Base-by-base conservation (phyloP, 345 rosid species). In the Lepidium aucheri region DNA sequence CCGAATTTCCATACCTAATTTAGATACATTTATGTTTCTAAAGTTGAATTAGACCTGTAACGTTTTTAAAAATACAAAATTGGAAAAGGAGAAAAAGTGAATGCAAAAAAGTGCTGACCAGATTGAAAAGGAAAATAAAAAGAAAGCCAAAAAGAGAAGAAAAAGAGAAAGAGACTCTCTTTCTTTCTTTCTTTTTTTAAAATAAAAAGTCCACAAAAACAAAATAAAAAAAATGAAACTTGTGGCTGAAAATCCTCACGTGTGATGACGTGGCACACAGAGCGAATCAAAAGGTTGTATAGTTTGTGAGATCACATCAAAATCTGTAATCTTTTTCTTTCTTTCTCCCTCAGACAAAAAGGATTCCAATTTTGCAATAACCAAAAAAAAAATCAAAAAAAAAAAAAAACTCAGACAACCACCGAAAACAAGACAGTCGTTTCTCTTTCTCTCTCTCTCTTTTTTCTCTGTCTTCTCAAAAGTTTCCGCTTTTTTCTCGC, bases 161-260 rank as follows among this genome's bases (percentile, higher is more conserved):
- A 55, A 72, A 72, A 39, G 39, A 46, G 30, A 43, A 60, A 16
- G 17, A 50, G 13, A 12, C 24, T 14, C 4, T 12, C 18, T 14
- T 59, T 73, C 59, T 53, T 2, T 0, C n/a, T n/a, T n/a, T n/a
- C n/a, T n/a, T n/a, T n/a, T n/a, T n/a, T n/a, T n/a, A n/a, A n/a
- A 0, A 60, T 50, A 76, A 70, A 78, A 67, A 80, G 82, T 82
- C 93, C 85, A 86, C 84, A 82, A 80, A 79, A 42, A 38, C 14
- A 44, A 45, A 4, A 28, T 32, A 2, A 36, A 39, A 39, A 7
- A 8, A 42, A 30, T 74, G 50, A 46, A 77, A 62, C 77, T 79
- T 83, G 90, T 86, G 98, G 98, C 89, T 85, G 74, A 82, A 68
- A 84, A 83, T 77, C 26, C 26, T 64, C 68, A 65, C 55, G 34